Evolutionary conservation across 1,284 basidiomycete genomes (phyloP).

Genomic region (Leccinum fallax): DNA sequence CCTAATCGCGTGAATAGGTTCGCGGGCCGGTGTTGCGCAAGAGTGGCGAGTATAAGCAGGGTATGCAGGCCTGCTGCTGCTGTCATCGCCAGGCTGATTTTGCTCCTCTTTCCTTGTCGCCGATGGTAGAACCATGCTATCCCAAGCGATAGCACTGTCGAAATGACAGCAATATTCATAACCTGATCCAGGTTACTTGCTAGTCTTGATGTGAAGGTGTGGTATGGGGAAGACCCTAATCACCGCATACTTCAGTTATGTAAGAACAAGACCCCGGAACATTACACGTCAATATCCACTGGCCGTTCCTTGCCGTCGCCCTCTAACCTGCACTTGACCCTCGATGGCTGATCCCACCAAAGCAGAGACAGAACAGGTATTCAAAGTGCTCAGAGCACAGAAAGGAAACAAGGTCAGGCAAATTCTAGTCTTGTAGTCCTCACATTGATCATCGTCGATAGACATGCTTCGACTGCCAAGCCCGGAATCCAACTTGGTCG

Average conservation of each 20-base stretch:
- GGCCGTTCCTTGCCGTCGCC: conserved; percentile 4
- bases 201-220: neutral
- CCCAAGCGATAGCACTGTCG: conserved; percentile 19
- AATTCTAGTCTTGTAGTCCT: neutral
- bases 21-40: conserved; percentile 54
- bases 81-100: conserved; percentile 7
- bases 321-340: conserved; percentile 2
- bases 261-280: conserved; percentile 16
- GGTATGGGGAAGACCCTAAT: conserved; percentile 14
- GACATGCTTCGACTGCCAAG: conserved; percentile 97
- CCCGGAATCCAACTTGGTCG: conserved; percentile 97
- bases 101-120: conserved; percentile 2
- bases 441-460: conserved; percentile 38
- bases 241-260: conserved; percentile 4
- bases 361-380: conserved; percentile 77
- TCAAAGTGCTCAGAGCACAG: conserved; percentile 76
- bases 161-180: conserved; percentile 18
- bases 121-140: conserved; percentile 24
- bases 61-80: conserved; percentile 55
- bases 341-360: conserved; percentile 73
- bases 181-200: neutral
- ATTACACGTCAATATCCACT: conserved; percentile 20
- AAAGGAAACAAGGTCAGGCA: conserved; percentile 85
- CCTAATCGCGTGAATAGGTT: conserved; percentile 62
- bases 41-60: conserved; percentile 50